Base-by-base conservation (phyloP, 805 yeast species). In the Dipodascus albidus region DNA sequence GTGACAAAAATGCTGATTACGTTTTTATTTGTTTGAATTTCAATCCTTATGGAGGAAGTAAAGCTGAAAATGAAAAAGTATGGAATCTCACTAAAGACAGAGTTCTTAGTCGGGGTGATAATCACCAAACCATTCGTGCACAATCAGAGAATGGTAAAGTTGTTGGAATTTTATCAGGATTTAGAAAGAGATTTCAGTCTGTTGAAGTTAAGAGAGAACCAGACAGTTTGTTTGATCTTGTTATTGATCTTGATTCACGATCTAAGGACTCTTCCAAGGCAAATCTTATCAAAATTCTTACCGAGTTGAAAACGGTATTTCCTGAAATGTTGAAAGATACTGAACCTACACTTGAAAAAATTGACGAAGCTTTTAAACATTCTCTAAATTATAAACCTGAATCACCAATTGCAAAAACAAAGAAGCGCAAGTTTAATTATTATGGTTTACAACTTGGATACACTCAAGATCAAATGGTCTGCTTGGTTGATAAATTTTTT, bases 51-150 rank as follows among this genome's bases (percentile, higher is more conserved):
- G 70, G 68, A 2, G 51, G 49, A 3, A 22, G 48, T 4, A 23
- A 19, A n/a, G 53, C 49, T 17, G 51, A 67, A n/a, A 61, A 67
- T 14, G 56, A 63, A 0, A 59, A 66, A 3, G 59, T 82, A 1
- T 77, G 80, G 76, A 59, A 71, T 1, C 55, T 81, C 0, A 86
- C 96, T 0, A 66, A 70, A 6, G 65, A 70, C 0, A 74, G 97
- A 53, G 84, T 91, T 0, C 50, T 73, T 3, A 62, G 64, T 1
- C 75, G 99, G 60, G 97, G 96, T 1, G 89, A 89, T 62, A 83
- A 86, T 58, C 99, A 93, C 65, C 96, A 86, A 65, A 80, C 90
- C 1, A 86, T 93, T 41, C 81, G 83, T 58, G 74, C 72, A 2
- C 65, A 62, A 0, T 62, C 67, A 2, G 74, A 76, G 53, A 80